Evolutionary conservation across 176 grass and related monocot genomes (phyloP).

Genomic region (Panicum miliaceum): DNA sequence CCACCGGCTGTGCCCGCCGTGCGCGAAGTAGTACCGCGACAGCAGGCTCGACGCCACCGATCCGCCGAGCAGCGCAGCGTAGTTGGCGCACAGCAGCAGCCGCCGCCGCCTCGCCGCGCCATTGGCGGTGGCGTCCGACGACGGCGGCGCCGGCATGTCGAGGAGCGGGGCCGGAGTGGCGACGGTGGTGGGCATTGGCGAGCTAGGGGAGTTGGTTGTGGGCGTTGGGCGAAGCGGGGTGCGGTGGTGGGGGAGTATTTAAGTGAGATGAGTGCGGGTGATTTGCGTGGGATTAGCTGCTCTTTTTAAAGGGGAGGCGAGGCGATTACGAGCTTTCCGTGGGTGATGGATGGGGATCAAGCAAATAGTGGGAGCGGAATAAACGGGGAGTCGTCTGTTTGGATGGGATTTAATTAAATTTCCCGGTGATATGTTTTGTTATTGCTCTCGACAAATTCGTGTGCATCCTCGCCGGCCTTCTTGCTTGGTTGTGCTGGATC

Average conservation of each 20-base stretch:
- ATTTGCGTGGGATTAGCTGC: slow-evolving; percentile 45
- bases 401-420: slow-evolving; percentile 16
- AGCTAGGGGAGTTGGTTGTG: slow-evolving; percentile 11
- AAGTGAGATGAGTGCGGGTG: slow-evolving; percentile 47
- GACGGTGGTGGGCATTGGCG: slow-evolving; percentile 40
- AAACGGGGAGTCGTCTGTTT: slow-evolving; percentile 33
- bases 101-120: slow-evolving; percentile 1
- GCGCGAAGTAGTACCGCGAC: slow-evolving; percentile 88
- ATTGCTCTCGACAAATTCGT: slow-evolving; percentile 35
- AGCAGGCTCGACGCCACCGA: slow-evolving; percentile 78
- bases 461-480: slow-evolving; percentile 6
- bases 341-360: background rate
- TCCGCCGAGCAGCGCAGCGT: slow-evolving; percentile 69
- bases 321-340: slow-evolving; percentile 13
- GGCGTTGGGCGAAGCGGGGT: background rate
- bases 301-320: slow-evolving; percentile 24
- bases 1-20: slow-evolving; percentile 79
- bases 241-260: slow-evolving; percentile 55
- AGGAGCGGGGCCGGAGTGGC: slow-evolving; percentile 36
- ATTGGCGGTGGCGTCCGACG: background rate
- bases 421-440: slow-evolving; percentile 12
- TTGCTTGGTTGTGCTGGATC: slow-evolving; percentile 36
- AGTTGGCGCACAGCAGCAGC: slow-evolving; percentile 64
- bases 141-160: slow-evolving; percentile 26
- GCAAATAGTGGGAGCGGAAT: slow-evolving; percentile 45